Base-by-base conservation (phyloP, 2,329 filamentous ascomycete genomes). In the Cladosporium sp. region DNA sequence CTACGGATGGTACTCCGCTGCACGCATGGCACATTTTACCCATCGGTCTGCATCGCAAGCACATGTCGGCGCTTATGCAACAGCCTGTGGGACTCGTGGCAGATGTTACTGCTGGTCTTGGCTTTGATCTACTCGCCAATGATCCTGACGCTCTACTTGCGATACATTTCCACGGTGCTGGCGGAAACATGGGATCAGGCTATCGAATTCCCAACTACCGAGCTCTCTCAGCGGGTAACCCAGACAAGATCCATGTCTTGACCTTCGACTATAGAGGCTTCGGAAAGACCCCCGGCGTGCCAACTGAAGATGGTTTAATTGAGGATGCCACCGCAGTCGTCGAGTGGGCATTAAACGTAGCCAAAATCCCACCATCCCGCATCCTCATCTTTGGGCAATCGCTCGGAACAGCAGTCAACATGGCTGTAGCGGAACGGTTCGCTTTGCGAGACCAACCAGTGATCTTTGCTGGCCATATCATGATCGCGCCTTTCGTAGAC, bases 61-160 rank as follows among this genome's bases (percentile, higher is more conserved):
- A 80, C 58, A 73, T 80, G 60, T 53, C 65, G 1, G 62, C 69
- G 13, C 71, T 82, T 1, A 28, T 73, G 4, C 57, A 65, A 10
- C 77, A 83, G 59, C 67, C 75, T 8, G 58, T 67, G 1, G 82
- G 81, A 0, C 71, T 82, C 19, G 77, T 75, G 19, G 50, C 74
- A 1, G 79, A 88, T 61, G 78, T 89, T 56, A 81, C 79, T 2
- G 67, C 76, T 13, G 81, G 81, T 0, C 74, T 81, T 35, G 83
- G 82, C 1, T 89, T 90, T 63, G 76, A 75, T 25, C 73, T 90
- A 2, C 74, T 91, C 2, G 81, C 76, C 59, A 77, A 83, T 17
- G 86, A 90, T 64, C 84, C 86, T 1, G 76, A 84, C 13, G 80
- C 85, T 8, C 80, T 80, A 22, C 74, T 90, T 2, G 78, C 90